Evolutionary conservation across 2,329 filamentous ascomycete genomes (phyloP).

Genomic region (Fonsecaea erecta): DNA sequence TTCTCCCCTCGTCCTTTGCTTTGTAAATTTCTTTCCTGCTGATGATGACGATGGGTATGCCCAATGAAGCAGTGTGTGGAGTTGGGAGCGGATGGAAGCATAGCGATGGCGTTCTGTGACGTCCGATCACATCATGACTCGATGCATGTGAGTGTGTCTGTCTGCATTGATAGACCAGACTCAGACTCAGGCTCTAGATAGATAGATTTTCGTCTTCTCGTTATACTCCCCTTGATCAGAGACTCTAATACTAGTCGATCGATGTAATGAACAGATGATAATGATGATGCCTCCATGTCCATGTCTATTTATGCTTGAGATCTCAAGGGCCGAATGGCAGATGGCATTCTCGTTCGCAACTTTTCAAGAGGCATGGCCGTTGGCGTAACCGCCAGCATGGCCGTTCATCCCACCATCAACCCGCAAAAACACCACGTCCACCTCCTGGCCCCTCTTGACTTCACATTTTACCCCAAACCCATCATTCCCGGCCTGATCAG

Average conservation of each 20-base stretch:
- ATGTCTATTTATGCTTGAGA: neutral
- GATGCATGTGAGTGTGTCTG: neutral
- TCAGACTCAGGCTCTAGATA: too few species aligned
- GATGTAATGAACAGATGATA: too few species aligned
- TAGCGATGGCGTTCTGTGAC: neutral
- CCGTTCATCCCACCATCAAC: neutral
- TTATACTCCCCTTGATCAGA: neutral
- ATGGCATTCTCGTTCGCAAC: neutral
- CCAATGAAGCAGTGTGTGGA: too few species aligned
- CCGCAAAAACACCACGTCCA: slow-evolving; percentile 23
- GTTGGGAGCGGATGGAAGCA: too few species aligned
- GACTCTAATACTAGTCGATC: neutral
- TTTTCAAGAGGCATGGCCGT: neutral
- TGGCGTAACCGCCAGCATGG: neutral
- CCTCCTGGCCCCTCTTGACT: slow-evolving; percentile 22
- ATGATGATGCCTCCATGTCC: neutral
- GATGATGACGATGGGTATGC: too few species aligned
- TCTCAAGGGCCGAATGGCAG: neutral
- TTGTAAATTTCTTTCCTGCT: too few species aligned
- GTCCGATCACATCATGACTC: neutral
- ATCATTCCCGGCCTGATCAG: slow-evolving; percentile 2
- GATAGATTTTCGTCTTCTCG: neutral
- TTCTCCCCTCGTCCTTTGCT: neutral
- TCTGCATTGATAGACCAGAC: neutral
- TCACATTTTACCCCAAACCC: neutral